phyloP scores from a whole-genome alignment of 108 stramenopile species.

The Cyclotella cryptica region DNA sequence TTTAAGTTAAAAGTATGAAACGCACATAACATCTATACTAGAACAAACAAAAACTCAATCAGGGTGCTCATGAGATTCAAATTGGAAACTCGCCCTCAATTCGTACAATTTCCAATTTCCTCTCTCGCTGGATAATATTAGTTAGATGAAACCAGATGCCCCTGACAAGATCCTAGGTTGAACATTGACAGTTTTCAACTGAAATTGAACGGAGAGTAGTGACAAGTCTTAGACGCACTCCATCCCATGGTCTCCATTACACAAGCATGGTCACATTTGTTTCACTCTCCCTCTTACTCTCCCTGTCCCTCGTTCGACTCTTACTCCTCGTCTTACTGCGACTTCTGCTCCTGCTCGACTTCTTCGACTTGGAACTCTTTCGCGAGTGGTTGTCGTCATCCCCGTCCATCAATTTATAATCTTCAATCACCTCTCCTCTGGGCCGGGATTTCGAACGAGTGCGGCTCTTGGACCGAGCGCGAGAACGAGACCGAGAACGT shows the following conservation, averaged over 20 bases:
- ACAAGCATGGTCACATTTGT: conserved; percentile 45
- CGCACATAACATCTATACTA: background rate
- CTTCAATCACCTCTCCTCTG: conserved; percentile 23
- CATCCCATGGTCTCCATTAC: conserved; percentile 4
- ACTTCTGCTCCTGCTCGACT: conserved; percentile 62
- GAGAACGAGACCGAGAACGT: conserved; percentile 56
- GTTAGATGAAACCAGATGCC: background rate
- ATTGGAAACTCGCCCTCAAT: background rate
- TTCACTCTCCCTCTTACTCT: conserved; percentile 24
- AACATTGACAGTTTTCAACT: background rate
- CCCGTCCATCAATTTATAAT: conserved; percentile 74
- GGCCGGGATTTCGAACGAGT: conserved; percentile 40
- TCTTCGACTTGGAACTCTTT: conserved; percentile 34
- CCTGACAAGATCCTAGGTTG: background rate
- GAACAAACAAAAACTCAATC: background rate
- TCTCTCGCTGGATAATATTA: too few relatives aligned
- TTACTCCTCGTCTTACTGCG: conserved; percentile 55
- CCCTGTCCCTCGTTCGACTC: conserved; percentile 32
- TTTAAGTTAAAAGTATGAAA: conserved; percentile 7
- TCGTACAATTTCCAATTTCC: background rate
- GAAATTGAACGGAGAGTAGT: background rate
- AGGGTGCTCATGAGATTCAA: background rate
- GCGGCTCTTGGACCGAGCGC: conserved; percentile 23
- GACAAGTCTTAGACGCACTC: background rate
- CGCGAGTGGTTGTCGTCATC: conserved; percentile 50